Evolutionary conservation across 345 rosid genomes (phyloP), one percentile per base, ranked within the genome.

Genomic region (Salix dunnii): DNA sequence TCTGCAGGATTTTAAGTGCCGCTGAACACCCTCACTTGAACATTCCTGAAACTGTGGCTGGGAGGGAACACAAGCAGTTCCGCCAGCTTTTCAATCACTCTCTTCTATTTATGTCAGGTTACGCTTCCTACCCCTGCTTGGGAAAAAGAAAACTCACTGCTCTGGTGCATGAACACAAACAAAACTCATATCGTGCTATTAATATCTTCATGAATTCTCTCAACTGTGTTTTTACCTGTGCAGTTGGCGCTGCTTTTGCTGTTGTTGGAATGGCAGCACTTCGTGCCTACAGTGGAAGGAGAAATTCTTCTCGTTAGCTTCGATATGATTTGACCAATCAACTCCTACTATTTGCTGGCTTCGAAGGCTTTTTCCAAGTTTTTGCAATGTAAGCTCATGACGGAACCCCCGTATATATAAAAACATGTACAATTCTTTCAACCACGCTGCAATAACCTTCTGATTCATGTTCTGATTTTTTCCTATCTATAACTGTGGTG

Each of bases 21-120:
- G 94, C 93, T 40, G 92, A 90, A 81, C 84, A 82, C 43, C 96
- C 96, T 78, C 91, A 93, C 84, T 25, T 86, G 87, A 79, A 87
- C 82, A 88, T 88, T 76, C 97, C 94, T 70, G 94, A 93, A 86
- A 93, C 96, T 33, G 90, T 85, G 76, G 71, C 83, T 14, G 91
- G 94, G 64, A 88, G 86, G 81, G 91, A 84, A 74, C 81, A 88
- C 81, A 93, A 89, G 79, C 79, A 77, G 36, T 87, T 84, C 71
- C 87, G 85, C 66, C 88, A 82, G 72, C 73, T 91, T 33, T 83
- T 91, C 72, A 90, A 81, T 79, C 88, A 84, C 82, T 91, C 96
- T 33, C 89, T 91, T 64, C 66, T 91, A 48, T 82, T 93, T 78
- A 89, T 91, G 81, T 93, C 97, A 86, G 89, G 96, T 86, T 70